phyloP scores from a whole-genome alignment of 352 stramenopile genomes.

The Globisporangium megalacanthum region DNA sequence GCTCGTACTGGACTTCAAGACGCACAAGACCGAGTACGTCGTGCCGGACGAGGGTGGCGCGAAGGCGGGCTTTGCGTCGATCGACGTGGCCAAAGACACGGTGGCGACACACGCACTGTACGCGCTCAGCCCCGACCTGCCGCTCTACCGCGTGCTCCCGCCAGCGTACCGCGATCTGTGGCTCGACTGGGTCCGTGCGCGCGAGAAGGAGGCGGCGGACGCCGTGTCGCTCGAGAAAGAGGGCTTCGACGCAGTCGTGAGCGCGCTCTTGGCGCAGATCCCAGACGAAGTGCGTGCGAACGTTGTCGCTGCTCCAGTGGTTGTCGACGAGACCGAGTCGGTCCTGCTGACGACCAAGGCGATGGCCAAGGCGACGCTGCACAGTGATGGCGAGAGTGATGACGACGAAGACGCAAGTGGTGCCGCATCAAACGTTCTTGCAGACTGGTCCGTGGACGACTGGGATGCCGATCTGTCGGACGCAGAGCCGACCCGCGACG shows the following conservation, averaged over 20 bases:
- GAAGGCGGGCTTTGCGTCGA: slow-evolving; percentile 42
- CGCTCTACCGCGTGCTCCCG: slow-evolving; percentile 87
- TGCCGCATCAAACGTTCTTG: slow-evolving; percentile 9
- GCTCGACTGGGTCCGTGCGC: slow-evolving; percentile 52
- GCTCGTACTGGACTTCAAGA: slow-evolving; percentile 45
- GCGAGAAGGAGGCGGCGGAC: slow-evolving; percentile 29
- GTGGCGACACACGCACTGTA: slow-evolving; percentile 87
- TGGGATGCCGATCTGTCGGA: slow-evolving; percentile 65
- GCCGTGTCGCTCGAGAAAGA: slow-evolving; percentile 31
- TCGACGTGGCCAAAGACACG: slow-evolving; percentile 67
- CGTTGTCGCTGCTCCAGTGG: not conserved
- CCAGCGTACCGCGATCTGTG: slow-evolving; percentile 87
- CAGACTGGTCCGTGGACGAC: slow-evolving; percentile 65
- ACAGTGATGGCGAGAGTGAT: not conserved
- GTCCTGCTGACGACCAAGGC: not conserved
- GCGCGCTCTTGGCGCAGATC: slow-evolving; percentile 39
- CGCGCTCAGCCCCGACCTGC: slow-evolving; percentile 71
- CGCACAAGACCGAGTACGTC: slow-evolving; percentile 30
- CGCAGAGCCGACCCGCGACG: slow-evolving; percentile 1
- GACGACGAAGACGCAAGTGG: not conserved
- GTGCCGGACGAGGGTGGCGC: slow-evolving; percentile 32
- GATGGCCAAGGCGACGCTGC: too few relatives aligned
- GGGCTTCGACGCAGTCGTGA: slow-evolving; percentile 49
- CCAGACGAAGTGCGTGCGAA: slow-evolving; percentile 49
- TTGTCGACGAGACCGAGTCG: slow-evolving; percentile 6